A percentile compares a stretch with the other conserved stretches of the same genome.
phyloP scores from a whole-genome alignment of 192 early-diverging fungal species.

The Mortierella hygrophila region DNA sequence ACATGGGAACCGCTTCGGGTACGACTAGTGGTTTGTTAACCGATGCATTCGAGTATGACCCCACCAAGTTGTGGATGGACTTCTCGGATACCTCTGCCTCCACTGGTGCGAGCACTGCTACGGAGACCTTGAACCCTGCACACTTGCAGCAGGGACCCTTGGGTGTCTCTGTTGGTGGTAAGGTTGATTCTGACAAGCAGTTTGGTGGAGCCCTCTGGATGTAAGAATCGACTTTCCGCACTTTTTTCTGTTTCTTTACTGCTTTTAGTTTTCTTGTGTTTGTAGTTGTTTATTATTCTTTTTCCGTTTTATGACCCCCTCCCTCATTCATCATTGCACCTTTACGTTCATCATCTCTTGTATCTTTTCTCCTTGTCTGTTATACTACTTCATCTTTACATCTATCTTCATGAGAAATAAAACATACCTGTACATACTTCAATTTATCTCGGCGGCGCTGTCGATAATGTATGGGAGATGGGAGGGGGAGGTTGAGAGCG shows the following conservation, averaged over 20 bases:
- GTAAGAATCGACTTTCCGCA: conserved; percentile 12
- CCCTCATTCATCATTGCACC: conserved; percentile 1
- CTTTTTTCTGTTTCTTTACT: neutral
- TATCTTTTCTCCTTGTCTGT: neutral
- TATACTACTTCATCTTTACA: neutral
- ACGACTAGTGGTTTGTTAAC: conserved; percentile 3
- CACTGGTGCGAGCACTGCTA: neutral
- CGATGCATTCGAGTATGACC: conserved; percentile 34
- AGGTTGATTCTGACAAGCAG: conserved; percentile 19
- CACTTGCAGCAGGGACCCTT: conserved; percentile 24
- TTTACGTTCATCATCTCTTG: conserved; percentile 6
- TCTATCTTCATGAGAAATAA: conserved; percentile 5
- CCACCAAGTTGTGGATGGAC: conserved; percentile 52
- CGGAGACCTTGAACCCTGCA: conserved; percentile 36
- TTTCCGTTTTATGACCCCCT: neutral
- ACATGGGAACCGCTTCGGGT: conserved; percentile 16
- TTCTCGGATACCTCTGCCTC: conserved; percentile 20
- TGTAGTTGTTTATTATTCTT: too few relatives aligned
- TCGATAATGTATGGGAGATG: neutral
- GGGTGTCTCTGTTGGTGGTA: neutral
- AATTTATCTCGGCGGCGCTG: neutral
- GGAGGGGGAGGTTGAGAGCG: neutral
- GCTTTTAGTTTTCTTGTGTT: neutral
- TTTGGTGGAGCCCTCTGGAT: conserved; percentile 29
- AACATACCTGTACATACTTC: conserved; percentile 3